Evolutionary conservation across 306 rosid species (phyloP), one percentile per base, ranked within the genome.

Genomic region (Arachis stenosperma): DNA sequence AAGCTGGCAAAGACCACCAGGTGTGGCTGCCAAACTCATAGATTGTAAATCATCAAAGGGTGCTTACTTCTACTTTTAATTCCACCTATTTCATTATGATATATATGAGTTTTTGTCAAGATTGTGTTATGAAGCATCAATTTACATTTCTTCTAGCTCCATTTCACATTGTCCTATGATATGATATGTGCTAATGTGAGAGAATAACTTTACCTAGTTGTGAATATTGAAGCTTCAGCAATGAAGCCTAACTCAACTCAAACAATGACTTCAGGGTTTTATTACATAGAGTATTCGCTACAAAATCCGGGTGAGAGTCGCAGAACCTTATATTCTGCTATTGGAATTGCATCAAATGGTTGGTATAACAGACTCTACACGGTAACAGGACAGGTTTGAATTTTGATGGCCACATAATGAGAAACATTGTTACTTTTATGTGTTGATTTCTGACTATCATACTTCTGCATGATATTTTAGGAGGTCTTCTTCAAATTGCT

Each of bases 1-100:
- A 86, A 93, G 98, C 88, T 93, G 98, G 98, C 86, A 84, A 79
- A 89, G 78, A 73, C 90, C 97, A 6, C 88, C 96, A 1, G 98
- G 97, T 77, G 98, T 90, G 63, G 82, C 84, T 9, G 98, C 98
- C 29, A 93, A 93, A 73, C 97, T 93, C 61, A 72, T 86, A 50
- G 86, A 83, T 65, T 65, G 75, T 68, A 93, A 81, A 83, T 77
- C 98, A 53, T 36, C 87, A 13, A 89, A 89, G 8, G 98, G 98
- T 90, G 76, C 63, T 13, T 65, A 22, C 65, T 22, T 39, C 33
- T 61, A 14, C 74, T n/a, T 43, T 50, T 4, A 11, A 7, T 67
- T 73, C 48, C 66, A 9, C 2, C 58, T 59, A 9, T 48, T 74
- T 13, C 67, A 29, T 10, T 57, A 14, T n/a, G n/a, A n/a, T n/a